phyloP scores from a whole-genome alignment of 1,139 yeast genomes.

The Pichia sp. region DNA sequence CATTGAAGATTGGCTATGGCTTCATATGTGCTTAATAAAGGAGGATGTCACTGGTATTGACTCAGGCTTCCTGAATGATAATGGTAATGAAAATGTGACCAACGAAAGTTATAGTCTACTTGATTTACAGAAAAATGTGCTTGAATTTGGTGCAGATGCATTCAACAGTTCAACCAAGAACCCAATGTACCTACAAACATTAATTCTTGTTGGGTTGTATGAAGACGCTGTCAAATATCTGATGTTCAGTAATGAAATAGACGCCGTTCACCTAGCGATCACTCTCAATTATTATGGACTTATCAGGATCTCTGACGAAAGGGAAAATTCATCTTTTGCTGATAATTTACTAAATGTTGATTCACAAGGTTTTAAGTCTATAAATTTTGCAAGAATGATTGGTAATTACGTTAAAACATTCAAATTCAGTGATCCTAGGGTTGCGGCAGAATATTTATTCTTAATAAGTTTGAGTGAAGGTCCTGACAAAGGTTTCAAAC shows the following conservation, averaged over 20 bases:
- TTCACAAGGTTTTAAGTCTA: slow-evolving; percentile 39
- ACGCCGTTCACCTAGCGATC: slow-evolving; percentile 86
- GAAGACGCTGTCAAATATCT: slow-evolving; percentile 77
- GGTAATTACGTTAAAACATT: slow-evolving; percentile 78
- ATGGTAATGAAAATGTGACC: slow-evolving; percentile 33
- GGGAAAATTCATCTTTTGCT: slow-evolving; percentile 15
- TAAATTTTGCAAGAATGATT: slow-evolving; percentile 56
- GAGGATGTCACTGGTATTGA: slow-evolving; percentile 46
- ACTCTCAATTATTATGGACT: slow-evolving; percentile 75
- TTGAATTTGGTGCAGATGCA: slow-evolving; percentile 69
- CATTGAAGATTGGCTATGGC: slow-evolving; percentile 97
- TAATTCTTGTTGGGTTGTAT: slow-evolving; percentile 73
- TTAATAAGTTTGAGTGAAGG: slow-evolving; percentile 55
- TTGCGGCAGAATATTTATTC: slow-evolving; percentile 83
- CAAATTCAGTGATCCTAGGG: slow-evolving; percentile 80
- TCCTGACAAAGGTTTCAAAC: slow-evolving; percentile 20
- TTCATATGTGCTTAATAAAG: slow-evolving; percentile 72
- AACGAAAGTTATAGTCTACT: slow-evolving; percentile 69
- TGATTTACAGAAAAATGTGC: slow-evolving; percentile 70
- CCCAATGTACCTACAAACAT: slow-evolving; percentile 73
- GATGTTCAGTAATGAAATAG: slow-evolving; percentile 67
- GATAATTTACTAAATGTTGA: slow-evolving; percentile 35
- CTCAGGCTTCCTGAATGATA: not conserved
- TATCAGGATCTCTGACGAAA: slow-evolving; percentile 43
- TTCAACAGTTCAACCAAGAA: slow-evolving; percentile 64